Percentiles rank a stretch among this genome's conserved stretches.
Evolutionary conservation across 345 rosid species (phyloP).

Genomic region (Lepidium aucheri): DNA sequence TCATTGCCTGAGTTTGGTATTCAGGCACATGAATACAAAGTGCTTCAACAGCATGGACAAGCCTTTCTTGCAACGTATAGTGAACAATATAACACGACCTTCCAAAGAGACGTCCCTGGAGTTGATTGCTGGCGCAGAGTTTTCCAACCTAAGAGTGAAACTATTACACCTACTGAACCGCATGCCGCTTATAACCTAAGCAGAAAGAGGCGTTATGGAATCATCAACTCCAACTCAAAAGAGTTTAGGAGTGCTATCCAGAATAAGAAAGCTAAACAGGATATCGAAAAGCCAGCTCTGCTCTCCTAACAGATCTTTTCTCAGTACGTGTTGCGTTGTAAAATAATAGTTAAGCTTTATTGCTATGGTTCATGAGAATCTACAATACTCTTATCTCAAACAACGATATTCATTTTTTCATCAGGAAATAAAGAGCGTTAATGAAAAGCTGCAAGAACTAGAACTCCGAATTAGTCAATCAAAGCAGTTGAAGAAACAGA

Average conservation of each 20-base stretch:
- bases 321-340: slow-evolving; percentile 16
- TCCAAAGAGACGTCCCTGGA: background rate
- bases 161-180: slow-evolving; percentile 10
- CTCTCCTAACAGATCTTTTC: slow-evolving; percentile 3
- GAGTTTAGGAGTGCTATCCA: slow-evolving; percentile 13
- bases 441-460: slow-evolving; percentile 32
- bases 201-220: slow-evolving; percentile 31
- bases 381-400: background rate
- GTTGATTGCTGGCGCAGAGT: slow-evolving; percentile 7
- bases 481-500: slow-evolving; percentile 25
- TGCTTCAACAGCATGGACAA: slow-evolving; percentile 9
- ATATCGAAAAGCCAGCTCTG: slow-evolving; percentile 13
- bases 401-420: background rate
- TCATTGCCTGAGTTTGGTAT: background rate
- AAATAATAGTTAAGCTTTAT: background rate
- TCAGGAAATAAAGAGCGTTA: slow-evolving; percentile 29
- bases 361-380: background rate
- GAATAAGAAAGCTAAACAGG: slow-evolving; percentile 7
- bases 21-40: slow-evolving; percentile 4
- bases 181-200: background rate
- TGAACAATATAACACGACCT: slow-evolving; percentile 4
- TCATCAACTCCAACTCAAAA: background rate
- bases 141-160: background rate
- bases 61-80: slow-evolving; percentile 13
- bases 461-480: slow-evolving; percentile 24